Evolutionary conservation across 257 asterid species (phyloP).

Genomic region (Solanum acaule): DNA sequence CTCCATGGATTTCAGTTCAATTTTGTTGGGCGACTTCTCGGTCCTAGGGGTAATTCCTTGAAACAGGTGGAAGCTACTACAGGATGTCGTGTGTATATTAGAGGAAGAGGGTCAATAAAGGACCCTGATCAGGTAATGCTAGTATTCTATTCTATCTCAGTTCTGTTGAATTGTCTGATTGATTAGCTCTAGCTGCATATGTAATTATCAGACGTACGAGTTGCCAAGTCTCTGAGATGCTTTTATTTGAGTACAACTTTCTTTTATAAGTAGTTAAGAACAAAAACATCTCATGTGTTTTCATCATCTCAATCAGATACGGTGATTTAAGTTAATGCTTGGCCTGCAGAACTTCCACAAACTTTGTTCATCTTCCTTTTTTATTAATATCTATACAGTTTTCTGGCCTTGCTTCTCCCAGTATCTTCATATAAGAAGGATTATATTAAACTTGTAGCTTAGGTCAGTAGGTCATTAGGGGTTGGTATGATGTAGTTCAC

Average conservation of each 20-base stretch:
- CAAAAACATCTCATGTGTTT: background rate
- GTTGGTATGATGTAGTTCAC: background rate
- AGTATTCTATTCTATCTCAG: background rate
- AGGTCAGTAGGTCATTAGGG: background rate
- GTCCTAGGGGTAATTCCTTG: conserved; percentile 95
- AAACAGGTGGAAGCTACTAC: conserved; percentile 94
- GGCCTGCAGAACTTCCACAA: background rate
- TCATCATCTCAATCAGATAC: background rate
- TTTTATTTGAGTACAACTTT: background rate
- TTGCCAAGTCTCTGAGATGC: background rate
- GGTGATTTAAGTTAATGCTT: background rate
- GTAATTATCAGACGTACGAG: background rate
- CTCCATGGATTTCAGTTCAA: conserved; percentile 52
- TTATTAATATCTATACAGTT: background rate
- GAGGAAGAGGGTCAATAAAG: conserved; percentile 97
- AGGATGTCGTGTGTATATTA: conserved; percentile 92
- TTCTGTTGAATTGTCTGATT: background rate
- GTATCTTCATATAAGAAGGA: background rate
- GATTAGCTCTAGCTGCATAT: background rate
- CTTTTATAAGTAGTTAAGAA: background rate
- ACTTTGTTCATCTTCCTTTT: background rate
- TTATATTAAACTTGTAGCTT: background rate
- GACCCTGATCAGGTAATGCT: conserved; percentile 83
- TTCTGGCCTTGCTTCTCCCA: background rate
- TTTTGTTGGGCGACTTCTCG: conserved; percentile 96